Conservation (phyloP, 768 basidiomycete genomes). For the Peribolospora baueri region DNA sequence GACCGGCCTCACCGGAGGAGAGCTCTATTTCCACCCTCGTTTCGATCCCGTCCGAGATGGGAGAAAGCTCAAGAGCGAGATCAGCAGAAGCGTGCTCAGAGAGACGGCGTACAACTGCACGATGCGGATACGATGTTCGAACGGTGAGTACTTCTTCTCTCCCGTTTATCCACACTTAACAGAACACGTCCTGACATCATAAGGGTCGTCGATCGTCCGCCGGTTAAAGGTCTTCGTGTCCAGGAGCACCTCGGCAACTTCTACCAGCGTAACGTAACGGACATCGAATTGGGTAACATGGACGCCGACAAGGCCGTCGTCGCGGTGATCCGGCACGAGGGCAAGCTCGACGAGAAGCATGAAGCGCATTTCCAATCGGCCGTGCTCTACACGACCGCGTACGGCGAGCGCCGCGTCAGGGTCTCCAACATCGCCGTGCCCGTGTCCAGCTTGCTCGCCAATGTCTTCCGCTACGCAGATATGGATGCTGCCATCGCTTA, state of each 20-base stretch:
- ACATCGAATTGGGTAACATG: slow-evolving; percentile 51
- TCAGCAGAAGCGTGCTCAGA: slow-evolving; percentile 41
- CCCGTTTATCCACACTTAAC: slow-evolving; percentile 22
- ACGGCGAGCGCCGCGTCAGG: slow-evolving; percentile 60
- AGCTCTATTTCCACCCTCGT: slow-evolving; percentile 75
- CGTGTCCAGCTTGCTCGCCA: slow-evolving; percentile 59
- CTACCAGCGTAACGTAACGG: slow-evolving; percentile 38
- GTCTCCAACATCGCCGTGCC: slow-evolving; percentile 64
- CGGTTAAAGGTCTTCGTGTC: slow-evolving; percentile 13
- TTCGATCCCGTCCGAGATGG: slow-evolving; percentile 49
- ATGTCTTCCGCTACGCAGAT: slow-evolving; percentile 76
- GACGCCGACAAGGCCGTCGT: slow-evolving; percentile 62
- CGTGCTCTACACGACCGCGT: slow-evolving; percentile 52
- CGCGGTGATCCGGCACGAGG: slow-evolving; percentile 44
- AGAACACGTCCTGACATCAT: slow-evolving; percentile 10
- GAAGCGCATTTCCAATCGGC: slow-evolving; percentile 69
- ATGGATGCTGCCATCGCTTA: slow-evolving; percentile 56
- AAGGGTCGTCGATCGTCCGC: background rate
- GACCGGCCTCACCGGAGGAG: slow-evolving; percentile 57
- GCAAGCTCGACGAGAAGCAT: slow-evolving; percentile 37
- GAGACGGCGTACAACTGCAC: slow-evolving; percentile 56
- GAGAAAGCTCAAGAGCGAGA: slow-evolving; percentile 41
- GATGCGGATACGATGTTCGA: slow-evolving; percentile 59
- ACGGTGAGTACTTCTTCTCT: slow-evolving; percentile 28
- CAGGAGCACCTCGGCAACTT: slow-evolving; percentile 46